phyloP scores from a whole-genome alignment of 1,284 basidiomycete genomes.

The Microbotryum saponariae region DNA sequence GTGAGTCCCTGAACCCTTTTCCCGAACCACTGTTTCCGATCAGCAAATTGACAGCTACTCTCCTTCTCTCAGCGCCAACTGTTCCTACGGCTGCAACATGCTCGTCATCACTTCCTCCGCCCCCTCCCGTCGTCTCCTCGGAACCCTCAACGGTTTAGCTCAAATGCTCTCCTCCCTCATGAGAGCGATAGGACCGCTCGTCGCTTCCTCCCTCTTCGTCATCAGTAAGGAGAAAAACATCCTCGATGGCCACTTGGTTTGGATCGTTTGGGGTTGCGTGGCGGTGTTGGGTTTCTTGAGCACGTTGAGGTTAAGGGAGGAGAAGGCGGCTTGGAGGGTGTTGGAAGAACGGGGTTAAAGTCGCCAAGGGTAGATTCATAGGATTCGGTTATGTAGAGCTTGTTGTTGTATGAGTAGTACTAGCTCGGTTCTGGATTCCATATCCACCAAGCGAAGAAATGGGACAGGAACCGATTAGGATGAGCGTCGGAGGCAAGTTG shows the following conservation, averaged over 20 bases:
- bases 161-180: constrained; percentile 35
- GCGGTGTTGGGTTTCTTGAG: constrained; percentile 8
- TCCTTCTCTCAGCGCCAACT: constrained; percentile 1
- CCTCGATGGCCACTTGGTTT: constrained; percentile 27
- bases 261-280: constrained; percentile 22
- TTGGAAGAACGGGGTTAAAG: no score
- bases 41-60: neutral
- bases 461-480: no score
- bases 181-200: constrained; percentile 24
- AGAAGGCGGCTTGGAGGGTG: constrained; percentile 19
- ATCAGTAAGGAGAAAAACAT: constrained; percentile 19
- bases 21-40: no score
- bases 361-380: no score
- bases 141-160: constrained; percentile 38
- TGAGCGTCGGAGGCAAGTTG: no score
- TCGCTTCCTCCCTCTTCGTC: constrained; percentile 32
- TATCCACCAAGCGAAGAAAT: no score
- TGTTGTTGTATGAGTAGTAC: no score
- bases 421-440: no score
- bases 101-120: constrained; percentile 37
- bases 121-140: constrained; percentile 34
- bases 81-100: constrained; percentile 36
- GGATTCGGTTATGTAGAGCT: no score
- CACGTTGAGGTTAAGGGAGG: constrained; percentile 19
- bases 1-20: constrained; percentile 19